phyloP scores from a whole-genome alignment of 106 monocot genomes.

The Triglochin maritima region DNA sequence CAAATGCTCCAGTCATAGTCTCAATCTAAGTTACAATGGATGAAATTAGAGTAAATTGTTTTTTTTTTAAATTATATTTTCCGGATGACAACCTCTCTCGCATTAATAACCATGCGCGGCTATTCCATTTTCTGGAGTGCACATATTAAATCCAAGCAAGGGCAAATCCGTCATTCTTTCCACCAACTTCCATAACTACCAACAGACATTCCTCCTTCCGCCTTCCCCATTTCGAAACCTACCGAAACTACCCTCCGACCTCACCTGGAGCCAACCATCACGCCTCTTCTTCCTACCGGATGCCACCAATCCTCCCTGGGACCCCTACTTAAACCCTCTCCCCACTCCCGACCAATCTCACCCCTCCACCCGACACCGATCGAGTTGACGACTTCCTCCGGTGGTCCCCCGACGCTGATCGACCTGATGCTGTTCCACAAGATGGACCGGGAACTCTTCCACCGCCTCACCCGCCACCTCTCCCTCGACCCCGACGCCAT shows the following conservation, averaged over 20 bases:
- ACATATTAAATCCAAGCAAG: too few species aligned
- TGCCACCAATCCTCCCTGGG: background rate
- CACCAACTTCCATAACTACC: too few species aligned
- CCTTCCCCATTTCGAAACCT: background rate
- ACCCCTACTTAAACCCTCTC: background rate
- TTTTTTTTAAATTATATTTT: too few species aligned
- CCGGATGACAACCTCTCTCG: too few species aligned
- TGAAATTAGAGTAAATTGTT: too few species aligned
- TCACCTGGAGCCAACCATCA: background rate
- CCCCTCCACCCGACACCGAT: background rate
- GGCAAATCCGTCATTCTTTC: too few species aligned
- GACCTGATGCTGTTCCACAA: conserved; percentile 44
- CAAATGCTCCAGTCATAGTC: too few species aligned
- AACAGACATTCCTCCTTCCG: too few species aligned
- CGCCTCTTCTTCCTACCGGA: background rate
- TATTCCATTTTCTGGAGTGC: too few species aligned
- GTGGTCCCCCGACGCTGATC: background rate
- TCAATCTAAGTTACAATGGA: too few species aligned
- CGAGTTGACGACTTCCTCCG: background rate
- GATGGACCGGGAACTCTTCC: conserved; percentile 30
- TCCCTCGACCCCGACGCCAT: conserved; percentile 3
- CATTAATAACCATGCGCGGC: too few species aligned
- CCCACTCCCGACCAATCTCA: background rate
- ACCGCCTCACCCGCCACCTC: conserved; percentile 11
- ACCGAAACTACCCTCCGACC: background rate